Evolutionary conservation across 768 basidiomycete species (phyloP).

Genomic region (Lanmaoa rubissima): DNA sequence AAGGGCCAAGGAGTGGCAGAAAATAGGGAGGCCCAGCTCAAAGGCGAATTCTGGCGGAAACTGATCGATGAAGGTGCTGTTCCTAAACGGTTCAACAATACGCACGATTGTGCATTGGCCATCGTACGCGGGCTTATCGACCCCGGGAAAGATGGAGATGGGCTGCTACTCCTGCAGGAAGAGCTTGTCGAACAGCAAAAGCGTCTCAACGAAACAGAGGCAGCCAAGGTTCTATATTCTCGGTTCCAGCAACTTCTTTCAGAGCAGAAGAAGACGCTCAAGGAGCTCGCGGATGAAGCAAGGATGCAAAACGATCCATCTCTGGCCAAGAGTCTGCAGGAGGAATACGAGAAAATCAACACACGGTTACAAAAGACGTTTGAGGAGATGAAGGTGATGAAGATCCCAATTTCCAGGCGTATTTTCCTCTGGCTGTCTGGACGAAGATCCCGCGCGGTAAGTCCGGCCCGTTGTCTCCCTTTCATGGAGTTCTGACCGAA

Average conservation of each 20-base stretch:
- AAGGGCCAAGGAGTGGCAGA: constrained; percentile 11
- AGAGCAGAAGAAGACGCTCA: constrained; percentile 14
- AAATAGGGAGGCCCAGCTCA: constrained; percentile 26
- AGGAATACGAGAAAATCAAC: constrained; percentile 11
- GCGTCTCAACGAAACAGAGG: constrained; percentile 23
- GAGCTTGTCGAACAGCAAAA: constrained; percentile 13
- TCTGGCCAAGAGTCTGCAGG: constrained; percentile 9
- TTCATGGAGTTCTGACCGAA: background rate
- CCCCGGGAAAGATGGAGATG: background rate
- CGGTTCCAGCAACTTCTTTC: constrained; percentile 16
- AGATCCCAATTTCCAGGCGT: constrained; percentile 12
- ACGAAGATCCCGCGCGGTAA: constrained; percentile 10
- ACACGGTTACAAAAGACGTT: constrained; percentile 16
- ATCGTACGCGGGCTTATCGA: background rate
- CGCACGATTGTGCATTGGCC: background rate
- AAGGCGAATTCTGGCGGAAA: constrained; percentile 21
- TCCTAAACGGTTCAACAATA: constrained; percentile 1
- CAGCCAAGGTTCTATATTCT: constrained; percentile 17
- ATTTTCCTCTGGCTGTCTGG: constrained; percentile 6
- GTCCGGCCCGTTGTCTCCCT: background rate
- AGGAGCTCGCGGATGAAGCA: constrained; percentile 21
- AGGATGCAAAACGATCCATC: constrained; percentile 8
- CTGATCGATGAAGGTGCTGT: constrained; percentile 3
- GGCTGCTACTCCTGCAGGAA: constrained; percentile 22
- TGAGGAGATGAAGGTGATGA: constrained; percentile 21